Evolutionary conservation across 2,329 filamentous ascomycete genomes (phyloP).

Genomic region (Neoscytalidium dimidiatum): DNA sequence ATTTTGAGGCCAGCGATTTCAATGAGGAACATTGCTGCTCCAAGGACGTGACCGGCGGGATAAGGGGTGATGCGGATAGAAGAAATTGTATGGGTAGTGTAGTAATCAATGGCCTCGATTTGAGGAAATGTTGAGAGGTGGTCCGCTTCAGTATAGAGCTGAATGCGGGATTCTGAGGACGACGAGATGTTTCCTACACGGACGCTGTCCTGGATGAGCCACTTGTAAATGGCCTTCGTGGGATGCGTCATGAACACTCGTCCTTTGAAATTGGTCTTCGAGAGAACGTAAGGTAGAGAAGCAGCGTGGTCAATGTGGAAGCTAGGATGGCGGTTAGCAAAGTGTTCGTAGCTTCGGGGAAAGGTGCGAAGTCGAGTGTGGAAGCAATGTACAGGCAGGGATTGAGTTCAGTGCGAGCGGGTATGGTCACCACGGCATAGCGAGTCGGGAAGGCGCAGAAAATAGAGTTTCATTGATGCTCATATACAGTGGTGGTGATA

Average conservation of each 20-base stretch:
- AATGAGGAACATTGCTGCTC: slow-evolving; percentile 96
- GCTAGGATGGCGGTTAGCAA: slow-evolving; percentile 52
- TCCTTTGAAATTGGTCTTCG: slow-evolving; percentile 96
- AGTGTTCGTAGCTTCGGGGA: neutral
- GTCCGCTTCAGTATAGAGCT: slow-evolving; percentile 91
- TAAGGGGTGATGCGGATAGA: slow-evolving; percentile 97
- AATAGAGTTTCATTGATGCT: slow-evolving; percentile 21
- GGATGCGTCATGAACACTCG: slow-evolving; percentile 99
- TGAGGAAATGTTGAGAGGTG: slow-evolving; percentile 89
- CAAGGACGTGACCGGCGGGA: slow-evolving; percentile 95
- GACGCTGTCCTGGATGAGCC: slow-evolving; percentile 96
- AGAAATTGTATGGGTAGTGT: slow-evolving; percentile 95
- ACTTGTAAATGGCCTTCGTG: slow-evolving; percentile 99
- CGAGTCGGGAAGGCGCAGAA: slow-evolving; percentile 15
- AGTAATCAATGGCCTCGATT: slow-evolving; percentile 97
- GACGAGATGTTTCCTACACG: slow-evolving; percentile 74
- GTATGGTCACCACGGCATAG: slow-evolving; percentile 17
- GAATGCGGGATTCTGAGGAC: slow-evolving; percentile 62
- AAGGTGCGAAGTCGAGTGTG: neutral
- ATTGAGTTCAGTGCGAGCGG: slow-evolving; percentile 12
- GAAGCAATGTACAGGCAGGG: slow-evolving; percentile 18
- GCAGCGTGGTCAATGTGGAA: slow-evolving; percentile 99
- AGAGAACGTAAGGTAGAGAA: slow-evolving; percentile 93
- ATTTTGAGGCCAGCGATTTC: slow-evolving; percentile 97
- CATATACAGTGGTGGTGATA: slow-evolving; percentile 21